Evolutionary conservation across 768 basidiomycete genomes (phyloP).

Genomic region (Termitomyces sp.): DNA sequence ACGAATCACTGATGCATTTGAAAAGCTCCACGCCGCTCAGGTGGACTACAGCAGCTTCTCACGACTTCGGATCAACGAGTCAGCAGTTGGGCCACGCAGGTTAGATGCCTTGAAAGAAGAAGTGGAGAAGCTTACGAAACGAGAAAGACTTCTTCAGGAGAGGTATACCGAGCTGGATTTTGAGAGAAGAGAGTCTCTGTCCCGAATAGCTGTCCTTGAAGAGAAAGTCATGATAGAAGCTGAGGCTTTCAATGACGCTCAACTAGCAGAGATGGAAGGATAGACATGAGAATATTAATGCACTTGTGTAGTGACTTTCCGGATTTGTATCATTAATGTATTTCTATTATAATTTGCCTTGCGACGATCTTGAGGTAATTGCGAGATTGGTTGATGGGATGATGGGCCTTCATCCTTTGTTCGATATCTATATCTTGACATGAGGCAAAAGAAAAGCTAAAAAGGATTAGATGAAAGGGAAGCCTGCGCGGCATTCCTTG

Average conservation of each 20-base stretch:
- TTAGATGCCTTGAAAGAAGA: conserved; percentile 82
- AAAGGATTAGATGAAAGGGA: not conserved
- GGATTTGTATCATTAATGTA: conserved; percentile 14
- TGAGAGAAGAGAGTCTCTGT: conserved; percentile 60
- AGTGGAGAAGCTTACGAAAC: conserved; percentile 72
- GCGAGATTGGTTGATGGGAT: conserved; percentile 5
- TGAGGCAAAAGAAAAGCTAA: conserved; percentile 12
- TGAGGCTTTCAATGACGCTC: conserved; percentile 76
- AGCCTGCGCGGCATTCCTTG: conserved; percentile 7
- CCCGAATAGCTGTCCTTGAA: conserved; percentile 63
- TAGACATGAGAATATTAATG: conserved; percentile 19
- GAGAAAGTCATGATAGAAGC: conserved; percentile 86
- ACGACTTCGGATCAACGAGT: conserved; percentile 69
- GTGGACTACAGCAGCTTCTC: conserved; percentile 80
- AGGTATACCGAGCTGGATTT: conserved; percentile 80
- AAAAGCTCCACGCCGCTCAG: conserved; percentile 62
- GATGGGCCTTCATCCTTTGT: conserved; percentile 1
- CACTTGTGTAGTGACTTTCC: conserved; percentile 17
- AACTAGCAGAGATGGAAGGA: conserved; percentile 62
- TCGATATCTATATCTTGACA: conserved; percentile 9
- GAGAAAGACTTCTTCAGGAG: conserved; percentile 78
- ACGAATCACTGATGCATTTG: conserved; percentile 64
- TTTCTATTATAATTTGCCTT: conserved; percentile 5
- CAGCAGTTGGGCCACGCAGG: conserved; percentile 71
- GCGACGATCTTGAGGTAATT: conserved; percentile 9